Percentiles rank a stretch among this genome's conserved stretches.
phyloP scores from a whole-genome alignment of 2,329 filamentous ascomycete species.

The Sporothrix luriei region DNA sequence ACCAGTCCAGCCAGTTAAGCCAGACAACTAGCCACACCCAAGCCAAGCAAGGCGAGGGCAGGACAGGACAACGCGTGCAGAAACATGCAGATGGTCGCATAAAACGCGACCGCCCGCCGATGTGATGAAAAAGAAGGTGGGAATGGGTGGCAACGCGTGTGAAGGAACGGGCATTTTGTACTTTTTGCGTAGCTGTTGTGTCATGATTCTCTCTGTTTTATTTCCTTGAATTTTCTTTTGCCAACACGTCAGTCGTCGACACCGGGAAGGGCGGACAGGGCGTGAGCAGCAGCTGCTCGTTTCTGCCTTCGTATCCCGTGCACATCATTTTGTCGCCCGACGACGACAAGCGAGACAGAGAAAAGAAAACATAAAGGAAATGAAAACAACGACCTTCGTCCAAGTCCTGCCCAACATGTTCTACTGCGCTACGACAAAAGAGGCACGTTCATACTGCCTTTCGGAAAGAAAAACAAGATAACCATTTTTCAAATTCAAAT shows the following conservation, averaged over 20 bases:
- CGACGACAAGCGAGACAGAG: not conserved
- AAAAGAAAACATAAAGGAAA: not conserved
- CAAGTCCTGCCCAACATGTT: not conserved
- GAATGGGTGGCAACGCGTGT: not conserved
- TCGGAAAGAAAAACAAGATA: not conserved
- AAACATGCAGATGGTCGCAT: constrained; percentile 22
- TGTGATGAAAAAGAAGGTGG: constrained; percentile 1
- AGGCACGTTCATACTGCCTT: too few species aligned
- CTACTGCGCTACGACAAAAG: not conserved
- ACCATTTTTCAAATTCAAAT: too few species aligned
- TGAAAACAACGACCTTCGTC: not conserved
- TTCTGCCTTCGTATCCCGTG: not conserved
- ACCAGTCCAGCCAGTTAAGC: not conserved
- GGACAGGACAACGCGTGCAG: constrained; percentile 18
- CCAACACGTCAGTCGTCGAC: constrained; percentile 11
- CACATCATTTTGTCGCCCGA: constrained; percentile 4
- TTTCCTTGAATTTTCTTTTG: not conserved
- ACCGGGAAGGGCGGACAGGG: not conserved
- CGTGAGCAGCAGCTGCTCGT: not conserved
- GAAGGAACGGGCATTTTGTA: not conserved
- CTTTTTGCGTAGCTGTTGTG: not conserved
- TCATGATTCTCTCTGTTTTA: not conserved
- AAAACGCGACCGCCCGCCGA: constrained; percentile 21
- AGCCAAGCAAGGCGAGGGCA: not conserved
- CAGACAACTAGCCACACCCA: not conserved